Conservation (phyloP, 2,329 filamentous ascomycete genomes). For the Pseudopyrenochaeta lycopersici region DNA sequence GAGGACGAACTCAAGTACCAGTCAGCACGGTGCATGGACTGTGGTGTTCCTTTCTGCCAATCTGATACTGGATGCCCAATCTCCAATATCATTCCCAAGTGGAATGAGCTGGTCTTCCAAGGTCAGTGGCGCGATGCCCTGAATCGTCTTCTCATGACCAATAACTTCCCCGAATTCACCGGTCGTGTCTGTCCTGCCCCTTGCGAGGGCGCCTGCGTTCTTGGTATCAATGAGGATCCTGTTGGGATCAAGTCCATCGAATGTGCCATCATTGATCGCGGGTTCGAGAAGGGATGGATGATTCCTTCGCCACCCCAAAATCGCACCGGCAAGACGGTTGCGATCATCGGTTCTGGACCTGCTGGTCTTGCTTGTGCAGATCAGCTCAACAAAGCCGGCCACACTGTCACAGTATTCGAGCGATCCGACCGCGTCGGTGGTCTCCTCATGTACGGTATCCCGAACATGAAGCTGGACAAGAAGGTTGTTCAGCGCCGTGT, state of each 20-base stretch:
- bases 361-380: conserved; percentile 90
- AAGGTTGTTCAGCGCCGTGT: conserved; percentile 94
- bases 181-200: conserved; percentile 96
- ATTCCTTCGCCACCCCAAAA: conserved; percentile 78
- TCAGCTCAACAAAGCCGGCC: conserved; percentile 92
- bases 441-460: conserved; percentile 97
- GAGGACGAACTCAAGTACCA: conserved; percentile 98
- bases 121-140: conserved; percentile 88
- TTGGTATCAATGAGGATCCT: conserved; percentile 96
- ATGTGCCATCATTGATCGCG: conserved; percentile 96
- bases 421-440: conserved; percentile 89
- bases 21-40: conserved; percentile 97
- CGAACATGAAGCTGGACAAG: conserved; percentile 99
- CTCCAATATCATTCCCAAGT: conserved; percentile 97
- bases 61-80: conserved; percentile 96
- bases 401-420: conserved; percentile 90
- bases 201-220: conserved; percentile 93
- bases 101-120: conserved; percentile 78
- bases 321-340: conserved; percentile 87
- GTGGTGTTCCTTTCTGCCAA: conserved; percentile 97
- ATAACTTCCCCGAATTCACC: conserved; percentile 98
- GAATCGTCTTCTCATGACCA: conserved; percentile 91
- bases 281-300: conserved; percentile 99
- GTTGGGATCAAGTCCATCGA: conserved; percentile 99
- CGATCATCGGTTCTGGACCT: conserved; percentile 90